Conservation (phyloP, 2,329 filamentous ascomycete species). For the Myriosclerotinia curreyana region DNA sequence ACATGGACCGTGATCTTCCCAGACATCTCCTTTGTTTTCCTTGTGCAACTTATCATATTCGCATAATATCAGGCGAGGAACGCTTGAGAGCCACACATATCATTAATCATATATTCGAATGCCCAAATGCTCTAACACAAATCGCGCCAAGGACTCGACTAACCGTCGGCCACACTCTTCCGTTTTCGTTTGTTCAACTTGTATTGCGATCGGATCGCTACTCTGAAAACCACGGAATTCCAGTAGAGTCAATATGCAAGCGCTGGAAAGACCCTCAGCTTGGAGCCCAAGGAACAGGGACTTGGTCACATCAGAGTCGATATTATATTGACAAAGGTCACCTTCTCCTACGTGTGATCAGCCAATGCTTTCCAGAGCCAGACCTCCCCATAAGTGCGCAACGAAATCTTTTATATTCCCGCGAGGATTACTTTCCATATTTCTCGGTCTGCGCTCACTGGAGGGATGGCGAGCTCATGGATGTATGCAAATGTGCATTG, state of each 20-base stretch:
- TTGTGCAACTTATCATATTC: constrained; percentile 54
- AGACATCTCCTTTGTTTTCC: constrained; percentile 58
- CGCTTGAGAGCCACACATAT: constrained; percentile 51
- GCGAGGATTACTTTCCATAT: constrained; percentile 59
- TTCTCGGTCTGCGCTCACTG: constrained; percentile 62
- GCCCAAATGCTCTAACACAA: constrained; percentile 52
- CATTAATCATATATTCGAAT: constrained; percentile 55
- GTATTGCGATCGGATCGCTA: constrained; percentile 49
- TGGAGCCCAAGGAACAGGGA: constrained; percentile 40
- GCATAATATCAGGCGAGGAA: constrained; percentile 52
- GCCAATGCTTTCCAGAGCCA: constrained; percentile 50
- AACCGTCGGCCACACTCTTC: constrained; percentile 52
- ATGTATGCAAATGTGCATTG: constrained; percentile 59
- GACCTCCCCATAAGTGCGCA: constrained; percentile 51
- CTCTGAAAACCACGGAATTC: constrained; percentile 48
- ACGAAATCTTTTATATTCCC: constrained; percentile 56
- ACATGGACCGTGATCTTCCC: constrained; percentile 51
- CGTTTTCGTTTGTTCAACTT: constrained; percentile 59
- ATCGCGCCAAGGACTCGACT: constrained; percentile 52
- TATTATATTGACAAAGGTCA: constrained; percentile 53
- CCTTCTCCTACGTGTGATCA: constrained; percentile 57
- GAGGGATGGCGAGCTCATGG: constrained; percentile 58
- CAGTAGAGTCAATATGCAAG: constrained; percentile 46
- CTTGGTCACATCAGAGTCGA: constrained; percentile 54
- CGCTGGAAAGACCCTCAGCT: constrained; percentile 47